phyloP scores from a whole-genome alignment of 139 green algal species.

The Parachlorella kessleri region DNA sequence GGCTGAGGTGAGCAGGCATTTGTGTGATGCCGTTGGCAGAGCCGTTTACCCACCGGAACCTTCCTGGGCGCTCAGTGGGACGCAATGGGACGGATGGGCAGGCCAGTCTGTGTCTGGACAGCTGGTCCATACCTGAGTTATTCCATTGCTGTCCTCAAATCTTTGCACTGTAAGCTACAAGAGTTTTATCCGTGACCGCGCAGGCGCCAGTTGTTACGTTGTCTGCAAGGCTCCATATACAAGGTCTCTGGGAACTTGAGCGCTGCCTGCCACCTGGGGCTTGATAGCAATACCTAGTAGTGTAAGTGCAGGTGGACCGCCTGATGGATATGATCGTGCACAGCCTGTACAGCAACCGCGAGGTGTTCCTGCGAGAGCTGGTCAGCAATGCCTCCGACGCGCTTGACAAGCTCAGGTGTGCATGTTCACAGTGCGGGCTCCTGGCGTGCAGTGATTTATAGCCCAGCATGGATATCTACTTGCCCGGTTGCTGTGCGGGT shows the following conservation, averaged over 20 bases:
- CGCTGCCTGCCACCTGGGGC: neutral
- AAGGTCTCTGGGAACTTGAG: too few relatives aligned
- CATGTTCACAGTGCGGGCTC: too few relatives aligned
- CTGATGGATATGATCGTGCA: conserved; percentile 99
- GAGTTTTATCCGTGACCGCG: conserved; percentile 29
- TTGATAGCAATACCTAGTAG: neutral
- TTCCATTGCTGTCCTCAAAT: neutral
- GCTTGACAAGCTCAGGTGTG: conserved; percentile 97
- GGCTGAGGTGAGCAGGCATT: conserved; percentile 39
- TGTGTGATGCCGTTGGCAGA: too few relatives aligned
- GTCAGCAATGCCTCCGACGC: conserved; percentile 95
- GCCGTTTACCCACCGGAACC: too few relatives aligned
- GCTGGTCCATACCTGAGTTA: neutral
- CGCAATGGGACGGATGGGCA: too few relatives aligned
- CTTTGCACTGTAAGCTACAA: neutral
- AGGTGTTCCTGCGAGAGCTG: conserved; percentile 93
- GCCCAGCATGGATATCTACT: too few relatives aligned
- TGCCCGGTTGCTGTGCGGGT: too few relatives aligned
- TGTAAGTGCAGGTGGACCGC: conserved; percentile 80
- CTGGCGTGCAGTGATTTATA: too few relatives aligned
- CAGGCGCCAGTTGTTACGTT: conserved; percentile 62
- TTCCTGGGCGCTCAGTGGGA: too few relatives aligned
- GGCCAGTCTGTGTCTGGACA: neutral
- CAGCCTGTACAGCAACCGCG: conserved; percentile 95
- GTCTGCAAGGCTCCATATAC: conserved; percentile 59